Evolutionary conservation across 1,284 basidiomycete species (phyloP), one percentile per base, ranked within the genome.

Genomic region (Ganoderma lucidum): DNA sequence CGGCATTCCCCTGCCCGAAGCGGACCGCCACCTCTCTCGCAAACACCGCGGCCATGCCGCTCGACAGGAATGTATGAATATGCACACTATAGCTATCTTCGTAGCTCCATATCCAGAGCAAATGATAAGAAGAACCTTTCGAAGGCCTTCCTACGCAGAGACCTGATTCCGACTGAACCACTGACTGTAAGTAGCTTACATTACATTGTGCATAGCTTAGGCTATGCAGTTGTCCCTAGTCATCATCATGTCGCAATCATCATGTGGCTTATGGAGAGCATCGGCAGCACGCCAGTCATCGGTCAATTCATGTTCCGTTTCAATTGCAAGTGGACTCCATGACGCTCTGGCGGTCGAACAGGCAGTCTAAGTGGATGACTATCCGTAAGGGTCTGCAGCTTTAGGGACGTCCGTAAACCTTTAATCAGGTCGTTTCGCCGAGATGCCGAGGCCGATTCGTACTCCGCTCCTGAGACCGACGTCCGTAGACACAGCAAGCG

Each of bases 191-290:
- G 28, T 23, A 23, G 23, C 23, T 23, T 23, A 23, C 23, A 23
- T 23, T 23, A 23, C 23, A 23, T 23, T 28, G 48, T 53, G 48
- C 23, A 53, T 53, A 53, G 48, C 23, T 23, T 23, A 23, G 23
- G 23, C 48, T 53, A 53, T 28, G 48, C 48, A 28, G 5, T 9
- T 53, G 48, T n/a, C 48, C 23, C 48, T 28, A 4, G 48, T 28
- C 48, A 53, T 53, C 48, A 53, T n/a, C 48, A 53, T 53, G 48
- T 53, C 48, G 23, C 48, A 28, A 53, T 53, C 23, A 28, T 53
- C 10, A 23, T 28, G 12, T 28, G 48, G 48, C 48, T 53, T 53
- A 28, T 23, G 48, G 23, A 53, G 23, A 14, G 48, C 48, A 14
- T 12, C 48, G 23, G 45, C 48, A 53, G 48, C 23, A 2, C 9